Conservation (phyloP, 495 filamentous ascomycete genomes). For the Daldinia vernicosa region DNA sequence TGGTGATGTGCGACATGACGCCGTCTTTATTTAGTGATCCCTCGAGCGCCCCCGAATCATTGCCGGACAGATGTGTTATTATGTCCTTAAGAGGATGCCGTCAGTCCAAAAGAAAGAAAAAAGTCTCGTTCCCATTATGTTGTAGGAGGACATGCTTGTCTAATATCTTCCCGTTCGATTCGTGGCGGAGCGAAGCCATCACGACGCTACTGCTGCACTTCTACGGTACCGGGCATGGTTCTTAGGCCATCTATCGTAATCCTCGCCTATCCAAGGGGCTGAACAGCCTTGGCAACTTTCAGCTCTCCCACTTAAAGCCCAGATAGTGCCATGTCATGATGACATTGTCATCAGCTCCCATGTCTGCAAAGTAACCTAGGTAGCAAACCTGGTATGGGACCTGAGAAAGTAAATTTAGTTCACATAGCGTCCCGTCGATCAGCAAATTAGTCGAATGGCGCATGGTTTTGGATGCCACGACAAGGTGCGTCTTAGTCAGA, state of each 20-base stretch:
- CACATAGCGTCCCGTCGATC: slow-evolving; percentile 9
- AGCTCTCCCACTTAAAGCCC: slow-evolving; percentile 16
- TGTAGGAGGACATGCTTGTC: background rate
- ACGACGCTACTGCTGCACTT: slow-evolving; percentile 1
- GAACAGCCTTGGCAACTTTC: slow-evolving; percentile 19
- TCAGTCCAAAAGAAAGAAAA: background rate
- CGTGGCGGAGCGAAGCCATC: slow-evolving; percentile 23
- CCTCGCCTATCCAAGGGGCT: slow-evolving; percentile 13
- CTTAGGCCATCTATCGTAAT: slow-evolving; percentile 9
- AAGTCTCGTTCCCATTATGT: background rate
- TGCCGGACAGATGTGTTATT: background rate
- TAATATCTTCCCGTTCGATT: slow-evolving; percentile 13
- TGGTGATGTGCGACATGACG: slow-evolving; percentile 34
- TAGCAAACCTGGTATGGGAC: background rate
- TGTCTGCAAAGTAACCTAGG: slow-evolving; percentile 6
- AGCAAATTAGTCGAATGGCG: background rate
- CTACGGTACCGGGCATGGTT: slow-evolving; percentile 2
- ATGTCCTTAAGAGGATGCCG: background rate
- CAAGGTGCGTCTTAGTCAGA: slow-evolving; percentile 21
- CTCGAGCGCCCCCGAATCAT: slow-evolving; percentile 5
- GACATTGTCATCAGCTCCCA: slow-evolving; percentile 1
- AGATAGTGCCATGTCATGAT: slow-evolving; percentile 4
- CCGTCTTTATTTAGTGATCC: slow-evolving; percentile 5
- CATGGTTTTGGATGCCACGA: slow-evolving; percentile 1
- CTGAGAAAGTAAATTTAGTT: slow-evolving; percentile 10